phyloP scores from a whole-genome alignment of 768 basidiomycete genomes.

The Rhizopogon vesiculosus region DNA sequence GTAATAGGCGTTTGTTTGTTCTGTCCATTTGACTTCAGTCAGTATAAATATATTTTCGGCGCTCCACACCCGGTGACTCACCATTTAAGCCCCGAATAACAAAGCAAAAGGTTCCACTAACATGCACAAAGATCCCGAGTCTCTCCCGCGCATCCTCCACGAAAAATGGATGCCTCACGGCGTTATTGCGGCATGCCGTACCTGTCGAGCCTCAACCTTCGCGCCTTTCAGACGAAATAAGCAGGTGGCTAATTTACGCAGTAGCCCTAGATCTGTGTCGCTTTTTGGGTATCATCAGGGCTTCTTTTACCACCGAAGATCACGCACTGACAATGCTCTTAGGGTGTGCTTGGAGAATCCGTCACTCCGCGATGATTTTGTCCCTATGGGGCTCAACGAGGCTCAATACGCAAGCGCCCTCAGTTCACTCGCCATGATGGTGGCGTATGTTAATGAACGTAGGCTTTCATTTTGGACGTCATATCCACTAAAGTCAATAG shows the following conservation, averaged over 20 bases:
- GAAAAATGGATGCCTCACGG: background rate
- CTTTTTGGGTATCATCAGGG: background rate
- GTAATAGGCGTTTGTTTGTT: background rate
- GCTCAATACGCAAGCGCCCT: background rate
- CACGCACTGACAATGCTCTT: background rate
- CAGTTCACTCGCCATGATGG: background rate
- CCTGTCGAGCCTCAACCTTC: conserved; percentile 1
- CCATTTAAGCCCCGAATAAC: background rate
- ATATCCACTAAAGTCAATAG: background rate
- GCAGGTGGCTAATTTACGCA: background rate
- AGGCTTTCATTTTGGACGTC: background rate
- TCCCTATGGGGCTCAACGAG: conserved; percentile 1
- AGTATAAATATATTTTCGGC: conserved; percentile 3
- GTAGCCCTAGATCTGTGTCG: background rate
- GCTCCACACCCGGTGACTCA: background rate
- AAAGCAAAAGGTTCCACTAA: background rate
- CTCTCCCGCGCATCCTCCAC: conserved; percentile 2
- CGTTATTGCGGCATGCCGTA: conserved; percentile 2
- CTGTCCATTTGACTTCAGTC: conserved; percentile 2
- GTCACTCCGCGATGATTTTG: conserved; percentile 1
- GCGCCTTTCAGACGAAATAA: background rate
- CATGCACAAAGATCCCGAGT: background rate
- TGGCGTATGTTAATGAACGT: background rate
- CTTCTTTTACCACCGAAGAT: conserved; percentile 2
- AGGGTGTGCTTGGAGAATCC: conserved; percentile 1